Evolutionary conservation across 257 asterid genomes (phyloP).

Genomic region (Solanum tarapatanum): DNA sequence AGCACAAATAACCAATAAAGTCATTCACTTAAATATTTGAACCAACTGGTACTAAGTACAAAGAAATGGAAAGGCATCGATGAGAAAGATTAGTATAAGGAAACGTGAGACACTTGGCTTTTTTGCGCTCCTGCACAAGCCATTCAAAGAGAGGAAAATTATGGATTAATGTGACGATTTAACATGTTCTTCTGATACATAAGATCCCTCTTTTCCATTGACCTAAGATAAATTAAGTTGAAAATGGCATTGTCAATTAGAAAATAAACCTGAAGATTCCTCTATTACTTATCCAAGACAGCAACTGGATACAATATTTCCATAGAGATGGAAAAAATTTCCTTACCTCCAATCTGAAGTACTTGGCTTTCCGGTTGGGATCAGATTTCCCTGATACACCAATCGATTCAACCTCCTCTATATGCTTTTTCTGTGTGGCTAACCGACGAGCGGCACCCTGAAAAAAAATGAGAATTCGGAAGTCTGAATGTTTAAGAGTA

Average conservation of each 20-base stretch:
- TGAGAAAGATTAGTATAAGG: not conserved
- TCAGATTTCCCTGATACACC: conserved; percentile 80
- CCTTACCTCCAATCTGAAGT: conserved; percentile 75
- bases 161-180: not conserved
- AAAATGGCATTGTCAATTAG: not conserved
- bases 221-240: not conserved
- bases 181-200: not conserved
- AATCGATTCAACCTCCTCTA: conserved; percentile 87
- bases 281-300: not conserved
- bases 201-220: not conserved
- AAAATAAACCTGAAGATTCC: not conserved
- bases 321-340: not conserved
- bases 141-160: not conserved
- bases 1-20: not conserved
- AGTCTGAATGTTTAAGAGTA: not conserved
- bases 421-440: conserved; percentile 55
- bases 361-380: conserved; percentile 45
- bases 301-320: not conserved
- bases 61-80: not conserved
- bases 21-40: not conserved
- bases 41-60: not conserved
- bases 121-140: not conserved
- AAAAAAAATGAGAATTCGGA: not conserved
- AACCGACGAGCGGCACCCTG: conserved; percentile 98
- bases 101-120: not conserved